Conservation (phyloP, 1,139 yeast genomes). For the Saccharomyces hybrid region DNA sequence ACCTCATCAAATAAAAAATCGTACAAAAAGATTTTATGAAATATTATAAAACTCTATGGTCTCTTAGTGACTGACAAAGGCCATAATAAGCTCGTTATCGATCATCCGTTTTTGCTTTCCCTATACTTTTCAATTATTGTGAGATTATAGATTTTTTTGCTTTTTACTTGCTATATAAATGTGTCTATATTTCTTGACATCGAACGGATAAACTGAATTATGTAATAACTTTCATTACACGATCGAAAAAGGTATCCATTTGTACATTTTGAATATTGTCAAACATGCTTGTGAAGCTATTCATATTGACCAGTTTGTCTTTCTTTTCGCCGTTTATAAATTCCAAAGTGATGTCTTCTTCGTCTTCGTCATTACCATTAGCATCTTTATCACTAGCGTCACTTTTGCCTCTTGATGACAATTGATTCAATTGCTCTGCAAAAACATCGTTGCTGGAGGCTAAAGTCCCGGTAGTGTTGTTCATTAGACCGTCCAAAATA, state of each 20-base stretch:
- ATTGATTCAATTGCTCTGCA: constrained; percentile 14
- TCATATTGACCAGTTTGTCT: constrained; percentile 41
- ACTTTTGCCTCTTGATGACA: constrained; percentile 10
- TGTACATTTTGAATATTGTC: constrained; percentile 64
- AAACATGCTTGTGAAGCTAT: constrained; percentile 65
- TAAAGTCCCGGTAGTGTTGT: constrained; percentile 8
- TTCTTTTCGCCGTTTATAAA: constrained; percentile 34
- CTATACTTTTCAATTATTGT: no score
- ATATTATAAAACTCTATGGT: not conserved
- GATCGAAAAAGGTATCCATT: constrained; percentile 70
- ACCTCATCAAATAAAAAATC: not conserved
- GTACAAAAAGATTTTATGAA: not conserved
- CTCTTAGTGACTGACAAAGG: not conserved
- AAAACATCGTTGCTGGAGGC: constrained; percentile 6
- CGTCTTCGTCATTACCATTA: constrained; percentile 10
- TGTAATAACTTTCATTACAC: constrained; percentile 55
- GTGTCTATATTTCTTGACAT: not conserved
- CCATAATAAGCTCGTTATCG: no score
- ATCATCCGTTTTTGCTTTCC: no score
- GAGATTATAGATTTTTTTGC: not conserved
- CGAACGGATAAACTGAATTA: constrained; percentile 1
- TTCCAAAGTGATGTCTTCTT: constrained; percentile 23
- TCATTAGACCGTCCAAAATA: constrained; percentile 29
- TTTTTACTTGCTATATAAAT: not conserved
- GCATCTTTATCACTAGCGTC: constrained; percentile 6